Conservation (phyloP, 306 rosid species). For the Medicago arabica region DNA sequence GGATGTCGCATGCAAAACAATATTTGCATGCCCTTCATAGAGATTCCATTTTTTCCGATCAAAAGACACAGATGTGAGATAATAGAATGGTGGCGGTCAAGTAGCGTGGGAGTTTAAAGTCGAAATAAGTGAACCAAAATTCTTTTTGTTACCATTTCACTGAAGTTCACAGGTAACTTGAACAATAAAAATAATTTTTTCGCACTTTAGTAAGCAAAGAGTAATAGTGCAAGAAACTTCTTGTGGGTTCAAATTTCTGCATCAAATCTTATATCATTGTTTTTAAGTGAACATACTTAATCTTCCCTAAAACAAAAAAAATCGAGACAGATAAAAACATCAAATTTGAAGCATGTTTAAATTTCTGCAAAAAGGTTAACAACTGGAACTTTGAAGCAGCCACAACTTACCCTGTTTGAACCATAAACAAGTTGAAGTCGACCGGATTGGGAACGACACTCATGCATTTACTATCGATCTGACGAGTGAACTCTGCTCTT, state of each 20-base stretch:
- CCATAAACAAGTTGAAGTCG: constrained; percentile 95
- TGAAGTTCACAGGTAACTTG: constrained; percentile 22
- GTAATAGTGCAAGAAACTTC: constrained; percentile 34
- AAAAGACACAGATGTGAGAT: constrained; percentile 22
- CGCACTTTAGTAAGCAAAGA: constrained; percentile 24
- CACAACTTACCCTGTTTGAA: constrained; percentile 79
- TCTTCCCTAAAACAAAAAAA: constrained; percentile 9
- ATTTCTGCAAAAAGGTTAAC: background rate
- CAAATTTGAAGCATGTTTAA: constrained; percentile 3
- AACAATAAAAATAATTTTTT: constrained; percentile 5
- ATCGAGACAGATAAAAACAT: constrained; percentile 2
- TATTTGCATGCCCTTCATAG: constrained; percentile 6
- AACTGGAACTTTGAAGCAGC: constrained; percentile 25
- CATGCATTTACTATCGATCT: constrained; percentile 98
- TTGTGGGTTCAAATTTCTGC: constrained; percentile 8
- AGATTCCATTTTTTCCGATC: background rate
- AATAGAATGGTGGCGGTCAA: background rate
- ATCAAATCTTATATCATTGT: constrained; percentile 1
- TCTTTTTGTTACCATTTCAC: constrained; percentile 22
- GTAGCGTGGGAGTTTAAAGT: constrained; percentile 20
- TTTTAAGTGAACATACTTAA: constrained; percentile 28
- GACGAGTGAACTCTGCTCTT: constrained; percentile 83
- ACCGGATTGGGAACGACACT: constrained; percentile 89
- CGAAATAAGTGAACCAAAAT: constrained; percentile 18
- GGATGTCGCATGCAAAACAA: constrained; percentile 14